Base-by-base conservation (phyloP, 2,329 filamentous ascomycete species). In the Penicillium sp. region DNA sequence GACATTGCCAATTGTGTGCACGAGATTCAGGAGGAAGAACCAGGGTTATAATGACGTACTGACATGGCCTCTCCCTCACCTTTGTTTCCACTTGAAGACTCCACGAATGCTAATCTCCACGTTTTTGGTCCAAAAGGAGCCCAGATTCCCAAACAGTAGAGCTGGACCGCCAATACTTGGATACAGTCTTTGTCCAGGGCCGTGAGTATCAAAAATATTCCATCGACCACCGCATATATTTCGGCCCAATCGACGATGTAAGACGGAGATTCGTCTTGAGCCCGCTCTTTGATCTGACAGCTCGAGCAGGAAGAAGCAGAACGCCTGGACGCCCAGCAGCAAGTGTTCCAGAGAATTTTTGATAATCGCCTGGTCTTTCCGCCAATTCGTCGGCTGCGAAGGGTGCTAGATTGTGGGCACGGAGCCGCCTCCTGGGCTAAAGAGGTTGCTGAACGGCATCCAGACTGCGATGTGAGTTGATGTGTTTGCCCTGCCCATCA, bases 191-290 rank as follows among this genome's bases (percentile, higher is more conserved):
- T 15, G 76, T 86, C 61, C 78, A 86, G 69, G 85, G 85, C 57
- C 81, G 89, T 67, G 79, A 81, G 45, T 91, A 85, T 69, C 88
- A 91, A 62, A 81, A 81, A 67, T 85, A 87, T 74, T 82, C 88
- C 20, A 71, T 90, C 51, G 80, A 85, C 27, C 84, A 87, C 62
- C 78, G 77, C 33, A 81, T 84, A 58, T 89, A 89, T 69, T 87
- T 89, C 63, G 83, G 79, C 44, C 89, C 89, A 8, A 78, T 89
- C 54, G 89, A 91, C 67, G 87, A 90, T 79, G 89, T 89, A 78
- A 64, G 74, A 64, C 29, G 51, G 51, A 45, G 31, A 4, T 26
- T 26, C 9, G 23, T 25, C 49, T 31, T 35, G 22, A 53, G 29
- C 37, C 26, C 26, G 23, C 54, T 54, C 12, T 52, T 48, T 22